Evolutionary conservation across 225 moss, liverwort and hornwort genomes (phyloP).

Genomic region (Rhytidiadelphus loreus): DNA sequence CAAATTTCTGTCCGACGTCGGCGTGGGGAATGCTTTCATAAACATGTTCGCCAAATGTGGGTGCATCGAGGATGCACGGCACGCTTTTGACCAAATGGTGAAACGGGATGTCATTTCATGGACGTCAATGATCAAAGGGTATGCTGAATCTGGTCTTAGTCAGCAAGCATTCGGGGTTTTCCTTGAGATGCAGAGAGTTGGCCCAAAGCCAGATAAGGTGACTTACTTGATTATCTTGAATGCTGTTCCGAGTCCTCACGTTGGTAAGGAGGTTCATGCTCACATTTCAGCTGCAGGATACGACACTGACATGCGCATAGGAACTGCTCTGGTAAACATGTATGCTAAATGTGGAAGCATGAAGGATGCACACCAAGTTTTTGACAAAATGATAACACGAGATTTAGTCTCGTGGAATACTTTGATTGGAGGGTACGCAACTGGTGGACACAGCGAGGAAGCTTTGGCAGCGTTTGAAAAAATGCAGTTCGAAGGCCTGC

Average conservation of each 20-base stretch:
- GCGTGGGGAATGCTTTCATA: slow-evolving; percentile 18
- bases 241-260: not conserved
- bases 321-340: slow-evolving; percentile 35
- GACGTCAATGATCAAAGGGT: slow-evolving; percentile 24
- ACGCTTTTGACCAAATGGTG: slow-evolving; percentile 17
- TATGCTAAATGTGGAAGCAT: slow-evolving; percentile 8
- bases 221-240: slow-evolving; percentile 26
- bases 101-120: slow-evolving; percentile 25
- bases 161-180: slow-evolving; percentile 6
- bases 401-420: slow-evolving; percentile 25
- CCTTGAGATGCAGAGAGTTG: slow-evolving; percentile 7
- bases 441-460: slow-evolving; percentile 1
- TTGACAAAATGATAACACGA: slow-evolving; percentile 6
- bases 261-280: slow-evolving; percentile 13
- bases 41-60: slow-evolving; percentile 21
- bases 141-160: not conserved
- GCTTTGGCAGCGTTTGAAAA: not conserved
- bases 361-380: slow-evolving; percentile 7
- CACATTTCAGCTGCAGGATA: slow-evolving; percentile 1
- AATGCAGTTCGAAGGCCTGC: not conserved
- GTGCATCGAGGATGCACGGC: slow-evolving; percentile 9
- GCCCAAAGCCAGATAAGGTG: slow-evolving; percentile 9
- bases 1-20: not conserved
- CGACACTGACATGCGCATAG: slow-evolving; percentile 15
- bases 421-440: slow-evolving; percentile 30